phyloP scores from a whole-genome alignment of 2,329 filamentous ascomycete species.

The Chrysosporium keratinophilum region DNA sequence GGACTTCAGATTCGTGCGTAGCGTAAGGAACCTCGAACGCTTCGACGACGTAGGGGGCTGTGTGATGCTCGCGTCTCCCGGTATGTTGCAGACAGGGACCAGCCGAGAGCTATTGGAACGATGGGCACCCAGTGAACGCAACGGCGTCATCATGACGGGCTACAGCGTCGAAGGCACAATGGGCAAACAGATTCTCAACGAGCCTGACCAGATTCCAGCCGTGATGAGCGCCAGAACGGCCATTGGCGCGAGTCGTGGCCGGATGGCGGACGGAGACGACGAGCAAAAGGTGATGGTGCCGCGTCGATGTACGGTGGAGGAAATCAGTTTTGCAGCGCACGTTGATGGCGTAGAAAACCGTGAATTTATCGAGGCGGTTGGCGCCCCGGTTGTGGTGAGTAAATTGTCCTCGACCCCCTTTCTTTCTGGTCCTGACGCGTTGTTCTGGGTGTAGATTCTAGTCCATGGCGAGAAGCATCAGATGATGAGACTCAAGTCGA shows the following conservation, averaged over 20 bases:
- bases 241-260: conserved; percentile 44
- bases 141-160: conserved; percentile 96
- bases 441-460: conserved; percentile 55
- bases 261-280: conserved; percentile 53
- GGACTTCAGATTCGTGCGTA: conserved; percentile 93
- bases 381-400: conserved; percentile 82
- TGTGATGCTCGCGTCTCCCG: conserved; percentile 93
- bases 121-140: conserved; percentile 93
- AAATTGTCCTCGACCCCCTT: neutral
- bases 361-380: conserved; percentile 92
- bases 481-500: conserved; percentile 94
- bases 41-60: conserved; percentile 94
- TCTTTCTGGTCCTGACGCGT: neutral
- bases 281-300: conserved; percentile 88
- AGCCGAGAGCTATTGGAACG: conserved; percentile 84
- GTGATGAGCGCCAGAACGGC: conserved; percentile 67
- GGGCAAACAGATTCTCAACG: conserved; percentile 90
- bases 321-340: conserved; percentile 92
- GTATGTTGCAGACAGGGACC: conserved; percentile 96
- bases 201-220: conserved; percentile 87
- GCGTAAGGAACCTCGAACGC: conserved; percentile 80
- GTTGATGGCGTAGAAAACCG: conserved; percentile 93
- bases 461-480: conserved; percentile 96
- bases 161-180: conserved; percentile 98
- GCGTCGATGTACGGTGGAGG: conserved; percentile 80